A percentile compares a stretch with the other conserved stretches of the same genome.
phyloP scores from a whole-genome alignment of 2,329 filamentous ascomycete genomes.

The Aspergillus neotritici region DNA sequence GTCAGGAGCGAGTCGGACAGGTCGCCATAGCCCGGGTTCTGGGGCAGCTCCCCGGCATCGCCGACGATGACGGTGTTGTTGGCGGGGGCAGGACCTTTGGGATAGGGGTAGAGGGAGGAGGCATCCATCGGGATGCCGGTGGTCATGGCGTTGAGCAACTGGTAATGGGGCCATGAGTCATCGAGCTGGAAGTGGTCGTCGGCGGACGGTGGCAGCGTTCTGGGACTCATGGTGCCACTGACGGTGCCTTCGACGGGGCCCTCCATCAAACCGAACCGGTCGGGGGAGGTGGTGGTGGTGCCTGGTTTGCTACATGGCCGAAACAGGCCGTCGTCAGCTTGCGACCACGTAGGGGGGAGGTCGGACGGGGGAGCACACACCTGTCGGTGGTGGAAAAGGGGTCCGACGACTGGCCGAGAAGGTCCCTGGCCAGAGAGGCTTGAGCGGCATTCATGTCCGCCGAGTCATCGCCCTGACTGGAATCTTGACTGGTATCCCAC shows the following conservation, averaged over 20 bases:
- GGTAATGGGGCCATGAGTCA: constrained; percentile 35
- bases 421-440: constrained; percentile 22
- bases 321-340: constrained; percentile 9
- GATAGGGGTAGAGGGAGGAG: constrained; percentile 29
- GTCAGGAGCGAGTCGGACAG: constrained; percentile 26
- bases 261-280: constrained; percentile 29
- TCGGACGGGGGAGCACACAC: constrained; percentile 15
- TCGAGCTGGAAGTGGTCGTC: constrained; percentile 36
- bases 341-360: constrained; percentile 1
- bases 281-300: constrained; percentile 27
- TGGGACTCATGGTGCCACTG: constrained; percentile 34
- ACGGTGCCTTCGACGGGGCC: constrained; percentile 25
- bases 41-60: constrained; percentile 27
- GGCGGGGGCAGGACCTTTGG: constrained; percentile 23
- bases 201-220: constrained; percentile 32
- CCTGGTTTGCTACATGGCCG: constrained; percentile 25
- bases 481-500: constrained; percentile 37
- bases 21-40: constrained; percentile 26
- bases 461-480: constrained; percentile 33
- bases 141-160: constrained; percentile 30
- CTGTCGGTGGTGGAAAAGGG: constrained; percentile 23
- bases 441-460: constrained; percentile 29
- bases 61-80: constrained; percentile 34
- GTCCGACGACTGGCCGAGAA: constrained; percentile 21
- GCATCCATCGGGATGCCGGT: constrained; percentile 29